Evolutionary conservation across 2,329 filamentous ascomycete species (phyloP), one percentile per base, ranked within the genome.

Genomic region (Trichoderma sp.): DNA sequence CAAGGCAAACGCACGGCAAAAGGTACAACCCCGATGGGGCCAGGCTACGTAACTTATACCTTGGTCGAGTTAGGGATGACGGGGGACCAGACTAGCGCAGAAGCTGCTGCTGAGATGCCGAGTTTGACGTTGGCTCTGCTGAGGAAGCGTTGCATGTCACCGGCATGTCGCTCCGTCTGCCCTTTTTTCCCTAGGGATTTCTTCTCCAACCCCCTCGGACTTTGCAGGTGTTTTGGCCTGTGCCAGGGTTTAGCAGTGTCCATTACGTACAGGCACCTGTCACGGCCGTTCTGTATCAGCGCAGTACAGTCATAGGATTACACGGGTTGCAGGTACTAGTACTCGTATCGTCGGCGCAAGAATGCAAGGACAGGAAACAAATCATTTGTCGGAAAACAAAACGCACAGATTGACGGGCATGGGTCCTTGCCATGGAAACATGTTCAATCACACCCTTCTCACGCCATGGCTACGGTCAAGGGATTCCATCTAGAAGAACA

Each of bases 221-320:
- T 36, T 39, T 69, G 57, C 66, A 50, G 66, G 11, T 59, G 28
- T 34, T 59, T 34, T 59, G 28, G 28, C 47, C 55, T 59, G 28
- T 39, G 39, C 34, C 57, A 69, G 66, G 66, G 55, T 34, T n/a
- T 30, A 23, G 26, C 63, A 11, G 47, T 17, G 47, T 30, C 43
- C 26, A 64, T 64, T 62, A 64, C 68, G 59, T 63, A 62, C 26
- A 65, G 57, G 30, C 28, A 59, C 34, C n/a, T 43, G 59, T 69
- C 68, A 70, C 47, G 47, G 64, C 50, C 26, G 23, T 43, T 39
- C 39, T 43, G 39, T 43, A 43, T 43, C 39, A 43, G 39, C 1
- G 23, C 34, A 13, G 57, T n/a, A 43, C 39, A n/a, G 28, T 28
- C 28, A 17, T 50, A 53, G 47, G 20, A 53, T 53, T 53, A 23